Base-by-base conservation (phyloP, 2,329 filamentous ascomycete genomes). In the Trichoderma afroharzianum region DNA sequence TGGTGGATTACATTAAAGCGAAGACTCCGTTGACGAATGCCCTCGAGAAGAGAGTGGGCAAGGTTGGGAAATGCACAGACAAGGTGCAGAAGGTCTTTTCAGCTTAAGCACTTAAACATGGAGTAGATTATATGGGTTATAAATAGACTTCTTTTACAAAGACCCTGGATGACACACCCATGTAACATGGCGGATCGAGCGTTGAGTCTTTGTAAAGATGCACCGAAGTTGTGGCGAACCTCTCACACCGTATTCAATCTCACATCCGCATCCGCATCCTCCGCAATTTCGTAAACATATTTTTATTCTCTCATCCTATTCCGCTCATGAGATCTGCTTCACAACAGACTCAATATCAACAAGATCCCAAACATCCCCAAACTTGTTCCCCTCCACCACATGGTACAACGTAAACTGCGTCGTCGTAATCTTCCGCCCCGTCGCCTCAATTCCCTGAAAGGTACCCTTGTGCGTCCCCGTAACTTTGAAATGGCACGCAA, bases 11-110 rank as follows among this genome's bases (percentile, higher is more conserved):
- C 74, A 82, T 90, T 53, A 73, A 81, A 72, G 79, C 80, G 5
- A 78, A 84, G 67, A 85, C 80, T 66, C 88, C 88, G 1, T 79
- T 90, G 33, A 78, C 85, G 53, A 83, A 86, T 39, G 78, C 82
- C 73, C 77, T 90, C 1, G 85, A 88, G 72, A 72, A 63, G 47
- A 63, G 66, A 28, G 59, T 55, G 4, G 59, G 24, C 8, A 70
- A 63, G 47, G 21, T 55, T 32, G 59, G 59, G 4, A 58, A 26
- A 28, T 33, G 30, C 21, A 53, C 28, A 9, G 43, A 33, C 33
- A 58, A 30, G 18, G n/a, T n/a, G n/a, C 55, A 58, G 18, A 30
- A 50, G 9, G n/a, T 50, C 2, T 50, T 50, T 50, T 50, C n/a
- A 12, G 43, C 43, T 50, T 21, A 50, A 21, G 21, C 9, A 0